These are phyloP conservation scores for Blastocystis sp. DNA, from an alignment of 352 stramenopile species.

Conservation along the genomic window DNA sequence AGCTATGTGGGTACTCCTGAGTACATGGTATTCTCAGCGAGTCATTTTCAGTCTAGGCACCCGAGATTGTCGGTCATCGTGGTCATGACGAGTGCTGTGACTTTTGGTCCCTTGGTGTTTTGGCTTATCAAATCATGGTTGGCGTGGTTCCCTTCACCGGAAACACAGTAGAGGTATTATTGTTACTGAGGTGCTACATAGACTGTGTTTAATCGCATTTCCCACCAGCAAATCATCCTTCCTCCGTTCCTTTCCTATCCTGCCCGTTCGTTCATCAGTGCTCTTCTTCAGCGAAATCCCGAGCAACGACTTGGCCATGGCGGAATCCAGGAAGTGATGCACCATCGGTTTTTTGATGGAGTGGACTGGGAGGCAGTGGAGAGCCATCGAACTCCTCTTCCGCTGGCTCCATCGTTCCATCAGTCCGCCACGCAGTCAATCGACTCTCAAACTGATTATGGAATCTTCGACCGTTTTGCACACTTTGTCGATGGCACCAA, in stretches of 20 bases:
- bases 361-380: slow-evolving; percentile 71
- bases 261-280: slow-evolving; percentile 72
- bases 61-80: slow-evolving; percentile 73
- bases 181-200: slow-evolving; percentile 74
- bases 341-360: slow-evolving; percentile 75
- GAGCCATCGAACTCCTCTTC: background rate
- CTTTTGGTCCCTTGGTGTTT: slow-evolving; percentile 73
- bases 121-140: slow-evolving; percentile 57
- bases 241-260: slow-evolving; percentile 73
- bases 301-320: slow-evolving; percentile 73
- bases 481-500: slow-evolving; percentile 41
- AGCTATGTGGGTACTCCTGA: slow-evolving; percentile 78
- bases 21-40: slow-evolving; percentile 71
- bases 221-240: slow-evolving; percentile 73
- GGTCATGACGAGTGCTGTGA: slow-evolving; percentile 76
- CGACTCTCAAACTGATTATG: background rate
- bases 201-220: slow-evolving; percentile 80
- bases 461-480: slow-evolving; percentile 10
- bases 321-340: slow-evolving; percentile 74
- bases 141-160: slow-evolving; percentile 55
- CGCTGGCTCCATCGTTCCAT: slow-evolving; percentile 29
- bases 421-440: slow-evolving; percentile 6
- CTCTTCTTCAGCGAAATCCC: slow-evolving; percentile 71
- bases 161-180: background rate
- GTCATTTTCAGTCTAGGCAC: background rate